Conservation (phyloP, 108 stramenopile genomes). For the Cyclotella distinguenda region DNA sequence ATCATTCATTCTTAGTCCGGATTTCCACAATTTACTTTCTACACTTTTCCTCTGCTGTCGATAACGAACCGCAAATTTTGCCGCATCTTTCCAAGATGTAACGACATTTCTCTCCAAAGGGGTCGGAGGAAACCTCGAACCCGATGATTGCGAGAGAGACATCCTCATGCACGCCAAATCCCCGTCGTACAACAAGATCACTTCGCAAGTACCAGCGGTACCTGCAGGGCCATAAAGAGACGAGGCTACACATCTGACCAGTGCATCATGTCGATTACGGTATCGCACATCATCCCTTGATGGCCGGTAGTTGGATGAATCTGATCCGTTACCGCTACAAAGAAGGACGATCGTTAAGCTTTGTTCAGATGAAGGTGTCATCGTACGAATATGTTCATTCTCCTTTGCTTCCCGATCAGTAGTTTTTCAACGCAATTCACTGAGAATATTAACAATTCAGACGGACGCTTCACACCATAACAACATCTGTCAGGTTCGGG, state of each 20-base stretch:
- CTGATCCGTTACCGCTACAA: slow-evolving; percentile 63
- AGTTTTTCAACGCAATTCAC: too few relatives aligned
- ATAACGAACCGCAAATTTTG: slow-evolving; percentile 24
- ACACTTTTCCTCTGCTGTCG: background rate
- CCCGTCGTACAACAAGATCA: slow-evolving; percentile 68
- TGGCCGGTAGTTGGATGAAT: slow-evolving; percentile 58
- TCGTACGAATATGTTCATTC: too few relatives aligned
- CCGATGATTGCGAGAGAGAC: slow-evolving; percentile 4
- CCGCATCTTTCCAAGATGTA: slow-evolving; percentile 61
- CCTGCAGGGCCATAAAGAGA: slow-evolving; percentile 59
- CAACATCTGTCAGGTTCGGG: too few relatives aligned
- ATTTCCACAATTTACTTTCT: background rate
- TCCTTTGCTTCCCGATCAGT: too few relatives aligned
- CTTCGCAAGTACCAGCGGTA: slow-evolving; percentile 20
- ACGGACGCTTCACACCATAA: too few relatives aligned
- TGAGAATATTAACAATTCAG: too few relatives aligned
- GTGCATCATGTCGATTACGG: slow-evolving; percentile 73
- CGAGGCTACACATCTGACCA: slow-evolving; percentile 66
- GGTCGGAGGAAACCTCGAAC: background rate
- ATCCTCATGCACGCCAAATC: slow-evolving; percentile 47
- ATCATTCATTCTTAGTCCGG: slow-evolving; percentile 2
- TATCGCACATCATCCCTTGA: slow-evolving; percentile 72
- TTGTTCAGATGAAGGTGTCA: background rate
- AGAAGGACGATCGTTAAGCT: slow-evolving; percentile 54
- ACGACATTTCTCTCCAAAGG: slow-evolving; percentile 59